Conservation (phyloP, 495 filamentous ascomycete species). For the Aspergillus bertholletiae region DNA sequence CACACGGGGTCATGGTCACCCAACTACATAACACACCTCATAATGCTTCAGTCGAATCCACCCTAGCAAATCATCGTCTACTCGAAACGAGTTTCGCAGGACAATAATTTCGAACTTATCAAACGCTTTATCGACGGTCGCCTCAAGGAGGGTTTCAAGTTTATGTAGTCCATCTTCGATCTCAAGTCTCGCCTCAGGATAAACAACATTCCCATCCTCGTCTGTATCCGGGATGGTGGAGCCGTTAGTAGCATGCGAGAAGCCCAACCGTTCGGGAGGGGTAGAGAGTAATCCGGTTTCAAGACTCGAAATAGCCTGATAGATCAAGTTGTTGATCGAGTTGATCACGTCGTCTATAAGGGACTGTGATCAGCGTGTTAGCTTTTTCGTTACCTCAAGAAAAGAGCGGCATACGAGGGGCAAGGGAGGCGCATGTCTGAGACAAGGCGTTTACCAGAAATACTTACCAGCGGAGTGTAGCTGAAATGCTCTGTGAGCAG, state of each 20-base stretch:
- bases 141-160: slow-evolving; percentile 88
- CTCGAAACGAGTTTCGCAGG: slow-evolving; percentile 80
- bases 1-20: not conserved
- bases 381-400: not conserved
- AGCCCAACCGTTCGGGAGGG: slow-evolving; percentile 72
- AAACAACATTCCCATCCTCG: slow-evolving; percentile 49
- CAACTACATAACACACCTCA: slow-evolving; percentile 49
- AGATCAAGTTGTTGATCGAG: slow-evolving; percentile 84
- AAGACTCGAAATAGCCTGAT: slow-evolving; percentile 76
- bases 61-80: slow-evolving; percentile 65
- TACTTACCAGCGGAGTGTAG: slow-evolving; percentile 83
- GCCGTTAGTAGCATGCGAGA: slow-evolving; percentile 45
- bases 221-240: slow-evolving; percentile 50
- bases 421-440: slow-evolving; percentile 8
- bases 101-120: slow-evolving; percentile 81
- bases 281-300: slow-evolving; percentile 74
- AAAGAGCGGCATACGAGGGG: slow-evolving; percentile 8
- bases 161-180: slow-evolving; percentile 89
- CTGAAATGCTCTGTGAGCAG: slow-evolving; percentile 94
- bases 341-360: slow-evolving; percentile 98
- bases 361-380: slow-evolving; percentile 51
- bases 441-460: not conserved
- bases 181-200: slow-evolving; percentile 66
- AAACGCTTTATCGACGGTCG: slow-evolving; percentile 73
- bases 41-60: slow-evolving; percentile 88